Percentiles rank a stretch among this genome's conserved stretches.
These are phyloP conservation scores for Penstemon barbatus DNA, from an alignment of 257 asterid genomes.

Conservation along the genomic window DNA sequence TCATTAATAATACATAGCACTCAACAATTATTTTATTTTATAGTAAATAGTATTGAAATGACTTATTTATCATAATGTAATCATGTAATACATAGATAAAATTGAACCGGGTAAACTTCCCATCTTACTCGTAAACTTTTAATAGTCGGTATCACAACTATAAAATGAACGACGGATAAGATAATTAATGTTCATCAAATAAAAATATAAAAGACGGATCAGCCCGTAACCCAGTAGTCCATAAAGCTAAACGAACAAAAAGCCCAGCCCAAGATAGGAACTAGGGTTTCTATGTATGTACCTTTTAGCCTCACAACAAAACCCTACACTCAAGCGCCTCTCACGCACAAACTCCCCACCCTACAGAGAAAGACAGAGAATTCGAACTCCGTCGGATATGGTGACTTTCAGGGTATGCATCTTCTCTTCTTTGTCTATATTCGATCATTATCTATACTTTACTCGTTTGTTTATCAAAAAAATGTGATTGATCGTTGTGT, in stretches of 20 bases:
- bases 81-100: too few relatives aligned
- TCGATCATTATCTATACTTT: background rate
- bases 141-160: too few relatives aligned
- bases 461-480: background rate
- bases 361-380: background rate
- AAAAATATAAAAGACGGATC: too few relatives aligned
- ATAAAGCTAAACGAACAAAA: background rate
- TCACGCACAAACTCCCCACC: background rate
- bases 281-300: background rate
- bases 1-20: too few relatives aligned
- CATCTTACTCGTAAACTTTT: too few relatives aligned
- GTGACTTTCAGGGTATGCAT: slow-evolving; percentile 43
- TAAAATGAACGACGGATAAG: too few relatives aligned
- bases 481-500: slow-evolving; percentile 8
- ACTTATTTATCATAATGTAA: too few relatives aligned
- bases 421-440: background rate
- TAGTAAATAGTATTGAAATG: too few relatives aligned
- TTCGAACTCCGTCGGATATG: slow-evolving; percentile 35
- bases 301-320: background rate
- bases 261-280: background rate
- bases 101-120: too few relatives aligned
- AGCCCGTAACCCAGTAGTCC: background rate
- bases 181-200: too few relatives aligned
- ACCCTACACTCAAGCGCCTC: background rate
- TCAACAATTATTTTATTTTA: too few relatives aligned